Evolutionary conservation across 2,329 filamentous ascomycete species (phyloP).

Genomic region (Magnaporthales sp.): DNA sequence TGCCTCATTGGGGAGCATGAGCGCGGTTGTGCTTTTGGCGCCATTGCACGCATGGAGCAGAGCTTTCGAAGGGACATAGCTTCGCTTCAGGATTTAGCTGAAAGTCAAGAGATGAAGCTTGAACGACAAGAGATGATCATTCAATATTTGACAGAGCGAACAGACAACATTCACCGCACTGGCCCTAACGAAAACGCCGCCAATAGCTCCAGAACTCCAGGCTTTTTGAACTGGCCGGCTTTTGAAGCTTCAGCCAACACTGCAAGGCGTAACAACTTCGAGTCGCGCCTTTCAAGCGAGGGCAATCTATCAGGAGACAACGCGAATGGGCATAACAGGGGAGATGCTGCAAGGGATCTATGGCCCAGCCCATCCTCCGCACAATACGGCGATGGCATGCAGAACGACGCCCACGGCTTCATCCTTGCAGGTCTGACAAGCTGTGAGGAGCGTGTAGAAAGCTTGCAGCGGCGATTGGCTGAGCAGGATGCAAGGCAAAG

Average conservation of each 20-base stretch:
- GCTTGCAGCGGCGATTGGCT: slow-evolving; percentile 45
- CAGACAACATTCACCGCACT: background rate
- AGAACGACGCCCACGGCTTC: slow-evolving; percentile 1
- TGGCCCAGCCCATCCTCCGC: background rate
- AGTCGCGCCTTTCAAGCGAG: background rate
- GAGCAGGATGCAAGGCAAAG: slow-evolving; percentile 52
- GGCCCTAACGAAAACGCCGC: background rate
- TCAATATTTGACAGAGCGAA: background rate
- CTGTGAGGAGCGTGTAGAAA: slow-evolving; percentile 31
- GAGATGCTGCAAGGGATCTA: background rate
- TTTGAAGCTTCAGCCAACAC: background rate
- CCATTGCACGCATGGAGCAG: slow-evolving; percentile 11
- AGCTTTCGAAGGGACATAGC: slow-evolving; percentile 10
- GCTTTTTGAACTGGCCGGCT: background rate
- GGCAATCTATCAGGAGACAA: background rate
- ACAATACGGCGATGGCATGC: background rate
- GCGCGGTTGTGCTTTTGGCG: slow-evolving; percentile 40
- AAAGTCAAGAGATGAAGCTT: background rate
- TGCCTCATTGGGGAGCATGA: slow-evolving; percentile 35
- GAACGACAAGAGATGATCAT: background rate
- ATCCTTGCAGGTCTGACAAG: slow-evolving; percentile 1
- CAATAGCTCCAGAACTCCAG: background rate
- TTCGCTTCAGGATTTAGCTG: background rate
- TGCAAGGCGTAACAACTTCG: background rate
- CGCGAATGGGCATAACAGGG: background rate